Base-by-base conservation (phyloP, 176 grass and related monocot species). In the Otatea glauca region DNA sequence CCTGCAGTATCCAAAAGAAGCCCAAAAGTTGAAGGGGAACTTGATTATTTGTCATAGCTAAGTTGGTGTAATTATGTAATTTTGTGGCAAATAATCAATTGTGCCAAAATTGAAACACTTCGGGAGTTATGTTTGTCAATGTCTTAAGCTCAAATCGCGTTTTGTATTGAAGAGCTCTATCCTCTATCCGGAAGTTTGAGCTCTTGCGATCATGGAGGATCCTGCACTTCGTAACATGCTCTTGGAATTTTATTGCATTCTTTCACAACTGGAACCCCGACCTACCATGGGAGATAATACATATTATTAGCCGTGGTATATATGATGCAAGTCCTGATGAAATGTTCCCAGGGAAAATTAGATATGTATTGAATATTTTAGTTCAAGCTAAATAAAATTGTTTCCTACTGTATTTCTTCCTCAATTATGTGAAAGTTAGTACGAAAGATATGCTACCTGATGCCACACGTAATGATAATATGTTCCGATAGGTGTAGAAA, bases 301-400 rank as follows among this genome's bases (percentile, higher is more conserved):
- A 81, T 58, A 23, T 65, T 72, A 16, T 66, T 68, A 39, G 6
- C 25, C 9, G 39, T 13, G 16, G 24, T 47, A 13, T 67, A 9
- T 70, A 68, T 69, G 39, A 51, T 77, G 53, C 25, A 4, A 43
- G 24, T 48, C 50, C 48, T 76, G 41, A 61, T 68, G 71, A 81
- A 60, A 16, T 82, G 39, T 29, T 48, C 3, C 7, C 6, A 3
- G 9, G 9, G 23, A 34, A 58, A 18, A 25, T 81, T 75, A 27
- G 10, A 53, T 78, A 21, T 70, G 21, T 50, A 47, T 39, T 24
- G 41, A 16, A 35, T 68, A 27, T 18, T 60, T 56, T 55, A 49
- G n/a, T 59, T 81, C 5, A 60, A 13, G 14, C 27, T 67, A 12
- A 23, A 14, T 38, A 16, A 4, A 24, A 48, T 59, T 23, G 0